These are phyloP conservation scores for Phytophthora colocasiae DNA, from an alignment of 352 stramenopile species.

Conservation along the genomic window DNA sequence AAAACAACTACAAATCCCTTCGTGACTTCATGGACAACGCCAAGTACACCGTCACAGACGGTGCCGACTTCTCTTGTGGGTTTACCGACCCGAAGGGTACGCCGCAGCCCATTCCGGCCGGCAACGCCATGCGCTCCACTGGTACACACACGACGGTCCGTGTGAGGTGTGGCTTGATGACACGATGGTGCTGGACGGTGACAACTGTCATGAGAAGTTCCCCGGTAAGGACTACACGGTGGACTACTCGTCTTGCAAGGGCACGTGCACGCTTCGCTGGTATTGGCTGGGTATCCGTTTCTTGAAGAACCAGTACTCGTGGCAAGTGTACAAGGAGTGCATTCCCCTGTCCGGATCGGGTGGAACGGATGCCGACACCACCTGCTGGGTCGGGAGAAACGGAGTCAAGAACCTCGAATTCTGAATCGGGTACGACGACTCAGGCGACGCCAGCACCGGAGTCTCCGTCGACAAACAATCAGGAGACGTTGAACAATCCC, in stretches of 20 bases:
- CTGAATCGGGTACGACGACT: not conserved
- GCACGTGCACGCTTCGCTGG: slow-evolving; percentile 24
- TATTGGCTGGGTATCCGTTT: slow-evolving; percentile 39
- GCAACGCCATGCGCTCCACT: slow-evolving; percentile 34
- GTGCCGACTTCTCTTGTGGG: slow-evolving; percentile 42
- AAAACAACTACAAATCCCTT: slow-evolving; percentile 52
- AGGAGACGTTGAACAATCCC: not conserved
- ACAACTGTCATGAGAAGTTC: slow-evolving; percentile 41
- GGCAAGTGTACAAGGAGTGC: slow-evolving; percentile 70
- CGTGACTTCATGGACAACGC: slow-evolving; percentile 52
- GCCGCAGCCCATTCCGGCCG: slow-evolving; percentile 41
- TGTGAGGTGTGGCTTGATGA: slow-evolving; percentile 47
- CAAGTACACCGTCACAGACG: slow-evolving; percentile 35
- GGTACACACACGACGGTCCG: slow-evolving; percentile 51
- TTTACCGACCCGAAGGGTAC: slow-evolving; percentile 36
- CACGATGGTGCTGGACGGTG: slow-evolving; percentile 30
- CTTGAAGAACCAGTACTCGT: slow-evolving; percentile 53
- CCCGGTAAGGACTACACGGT: slow-evolving; percentile 34
- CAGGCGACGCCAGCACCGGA: slow-evolving; percentile 4
- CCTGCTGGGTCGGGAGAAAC: not conserved
- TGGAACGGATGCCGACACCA: not conserved
- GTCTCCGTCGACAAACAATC: not conserved
- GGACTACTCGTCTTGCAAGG: slow-evolving; percentile 36
- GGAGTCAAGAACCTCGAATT: not conserved
- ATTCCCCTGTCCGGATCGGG: slow-evolving; percentile 26